Evolutionary conservation across 257 asterid species (phyloP).

Genomic region (Fraxinus anomala): DNA sequence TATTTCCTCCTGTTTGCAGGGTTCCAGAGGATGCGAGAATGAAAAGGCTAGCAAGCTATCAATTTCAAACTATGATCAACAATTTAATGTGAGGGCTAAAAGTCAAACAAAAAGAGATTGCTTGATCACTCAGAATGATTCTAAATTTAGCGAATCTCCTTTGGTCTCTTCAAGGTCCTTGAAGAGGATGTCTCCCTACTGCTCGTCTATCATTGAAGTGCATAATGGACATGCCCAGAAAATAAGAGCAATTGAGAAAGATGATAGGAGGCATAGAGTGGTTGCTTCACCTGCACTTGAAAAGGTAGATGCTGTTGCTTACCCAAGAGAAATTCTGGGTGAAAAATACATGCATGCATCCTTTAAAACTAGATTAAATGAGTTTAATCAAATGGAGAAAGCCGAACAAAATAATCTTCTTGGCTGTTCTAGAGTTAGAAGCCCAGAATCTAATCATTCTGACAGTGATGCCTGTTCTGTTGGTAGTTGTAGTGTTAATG

Average conservation of each 20-base stretch:
- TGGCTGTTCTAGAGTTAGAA: slow-evolving; percentile 39
- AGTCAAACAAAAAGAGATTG: slow-evolving; percentile 32
- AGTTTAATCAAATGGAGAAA: slow-evolving; percentile 46
- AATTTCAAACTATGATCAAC: slow-evolving; percentile 36
- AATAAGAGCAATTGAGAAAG: slow-evolving; percentile 51
- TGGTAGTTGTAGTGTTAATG: slow-evolving; percentile 79
- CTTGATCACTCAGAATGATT: slow-evolving; percentile 21
- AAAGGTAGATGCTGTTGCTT: slow-evolving; percentile 74
- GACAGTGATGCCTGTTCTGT: slow-evolving; percentile 69
- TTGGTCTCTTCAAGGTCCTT: slow-evolving; percentile 44
- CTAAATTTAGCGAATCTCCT: slow-evolving; percentile 39
- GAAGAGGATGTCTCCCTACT: slow-evolving; percentile 55
- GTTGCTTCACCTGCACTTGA: slow-evolving; percentile 36
- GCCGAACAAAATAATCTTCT: slow-evolving; percentile 35
- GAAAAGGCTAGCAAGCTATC: slow-evolving; percentile 42
- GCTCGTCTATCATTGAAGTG: slow-evolving; percentile 49
- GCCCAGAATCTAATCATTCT: slow-evolving; percentile 40
- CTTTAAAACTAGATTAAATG: slow-evolving; percentile 44
- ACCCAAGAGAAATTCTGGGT: slow-evolving; percentile 55
- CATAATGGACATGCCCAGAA: slow-evolving; percentile 42
- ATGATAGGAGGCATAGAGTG: slow-evolving; percentile 39
- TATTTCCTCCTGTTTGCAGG: slow-evolving; percentile 42
- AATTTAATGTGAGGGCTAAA: slow-evolving; percentile 33
- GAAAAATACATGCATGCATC: slow-evolving; percentile 51
- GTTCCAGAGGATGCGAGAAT: slow-evolving; percentile 38